These are phyloP conservation scores for Talaromyces pinophilus DNA, from an alignment of 2,329 filamentous ascomycete genomes.

Conservation along the genomic window DNA sequence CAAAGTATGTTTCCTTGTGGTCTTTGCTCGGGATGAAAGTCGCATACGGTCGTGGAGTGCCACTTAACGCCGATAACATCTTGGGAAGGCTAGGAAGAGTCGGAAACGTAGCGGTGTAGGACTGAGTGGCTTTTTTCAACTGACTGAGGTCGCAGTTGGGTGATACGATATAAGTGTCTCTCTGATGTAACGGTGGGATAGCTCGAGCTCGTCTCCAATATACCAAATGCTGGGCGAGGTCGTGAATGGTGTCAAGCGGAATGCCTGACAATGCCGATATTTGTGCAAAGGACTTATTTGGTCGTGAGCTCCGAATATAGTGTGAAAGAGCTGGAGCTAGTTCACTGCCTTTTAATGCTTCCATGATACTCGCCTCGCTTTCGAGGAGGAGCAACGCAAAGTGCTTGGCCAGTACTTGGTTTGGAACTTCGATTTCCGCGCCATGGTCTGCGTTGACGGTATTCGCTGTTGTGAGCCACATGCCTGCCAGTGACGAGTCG, in stretches of 20 bases:
- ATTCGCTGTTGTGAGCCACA: conserved; percentile 87
- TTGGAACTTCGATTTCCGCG: conserved; percentile 56
- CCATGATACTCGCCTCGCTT: conserved; percentile 77
- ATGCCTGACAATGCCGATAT: conserved; percentile 65
- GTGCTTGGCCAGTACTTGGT: conserved; percentile 71
- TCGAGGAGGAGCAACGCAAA: conserved; percentile 83
- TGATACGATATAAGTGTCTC: conserved; percentile 88
- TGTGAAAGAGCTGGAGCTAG: conserved; percentile 76
- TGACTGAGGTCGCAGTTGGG: conserved; percentile 80
- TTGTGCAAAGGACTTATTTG: conserved; percentile 70
- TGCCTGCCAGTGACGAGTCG: conserved; percentile 68
- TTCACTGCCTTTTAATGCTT: conserved; percentile 67
- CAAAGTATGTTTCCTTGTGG: conserved; percentile 82
- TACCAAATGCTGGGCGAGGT: conserved; percentile 88
- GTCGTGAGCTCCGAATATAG: conserved; percentile 61
- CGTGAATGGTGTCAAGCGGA: conserved; percentile 75
- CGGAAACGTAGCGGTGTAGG: conserved; percentile 78
- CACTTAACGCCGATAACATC: conserved; percentile 81
- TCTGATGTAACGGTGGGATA: conserved; percentile 83
- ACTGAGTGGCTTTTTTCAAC: conserved; percentile 66
- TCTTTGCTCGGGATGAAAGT: conserved; percentile 81
- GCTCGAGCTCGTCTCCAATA: conserved; percentile 93
- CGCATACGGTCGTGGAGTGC: conserved; percentile 78
- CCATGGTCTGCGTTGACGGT: conserved; percentile 72
- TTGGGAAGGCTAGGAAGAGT: conserved; percentile 79